Evolutionary conservation across 2,329 filamentous ascomycete species (phyloP).

Genomic region (Aspergillus texensis): DNA sequence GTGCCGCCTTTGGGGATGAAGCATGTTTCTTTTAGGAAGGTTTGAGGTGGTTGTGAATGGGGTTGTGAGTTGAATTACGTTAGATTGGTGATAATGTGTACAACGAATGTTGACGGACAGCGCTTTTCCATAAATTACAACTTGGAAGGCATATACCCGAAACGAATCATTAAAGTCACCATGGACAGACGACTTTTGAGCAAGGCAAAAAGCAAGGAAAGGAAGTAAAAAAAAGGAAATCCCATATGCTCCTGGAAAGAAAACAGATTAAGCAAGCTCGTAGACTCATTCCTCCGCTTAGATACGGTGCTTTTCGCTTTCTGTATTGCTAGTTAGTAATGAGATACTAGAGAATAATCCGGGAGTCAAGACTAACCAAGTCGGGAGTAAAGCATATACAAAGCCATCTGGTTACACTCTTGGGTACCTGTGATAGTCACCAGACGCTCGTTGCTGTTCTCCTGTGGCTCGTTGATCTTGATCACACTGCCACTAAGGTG

Average conservation of each 20-base stretch:
- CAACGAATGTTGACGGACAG: constrained; percentile 9
- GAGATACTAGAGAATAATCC: background rate
- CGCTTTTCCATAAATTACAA: constrained; percentile 40
- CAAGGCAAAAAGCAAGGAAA: constrained; percentile 10
- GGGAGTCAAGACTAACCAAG: constrained; percentile 64
- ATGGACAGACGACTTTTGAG: constrained; percentile 18
- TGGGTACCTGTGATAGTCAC: constrained; percentile 97
- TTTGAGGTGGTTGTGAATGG: constrained; percentile 15
- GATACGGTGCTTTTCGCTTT: constrained; percentile 76
- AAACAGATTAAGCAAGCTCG: constrained; percentile 16
- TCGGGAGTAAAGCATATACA: constrained; percentile 98
- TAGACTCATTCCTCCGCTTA: constrained; percentile 35
- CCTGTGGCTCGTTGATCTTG: constrained; percentile 99
- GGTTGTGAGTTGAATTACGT: background rate
- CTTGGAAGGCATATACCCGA: constrained; percentile 21
- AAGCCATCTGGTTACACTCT: constrained; percentile 99
- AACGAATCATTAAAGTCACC: constrained; percentile 23
- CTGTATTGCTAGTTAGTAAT: constrained; percentile 45
- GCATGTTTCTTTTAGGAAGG: constrained; percentile 45
- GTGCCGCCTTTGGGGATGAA: constrained; percentile 48
- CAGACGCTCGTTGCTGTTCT: constrained; percentile 96
- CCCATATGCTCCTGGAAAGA: constrained; percentile 25
- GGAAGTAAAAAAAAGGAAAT: constrained; percentile 17
- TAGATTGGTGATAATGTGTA: background rate
- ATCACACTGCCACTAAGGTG: constrained; percentile 97